These are phyloP conservation scores for Kokia cookei DNA, from an alignment of 441 rosid genomes.

Conservation along the genomic window DNA sequence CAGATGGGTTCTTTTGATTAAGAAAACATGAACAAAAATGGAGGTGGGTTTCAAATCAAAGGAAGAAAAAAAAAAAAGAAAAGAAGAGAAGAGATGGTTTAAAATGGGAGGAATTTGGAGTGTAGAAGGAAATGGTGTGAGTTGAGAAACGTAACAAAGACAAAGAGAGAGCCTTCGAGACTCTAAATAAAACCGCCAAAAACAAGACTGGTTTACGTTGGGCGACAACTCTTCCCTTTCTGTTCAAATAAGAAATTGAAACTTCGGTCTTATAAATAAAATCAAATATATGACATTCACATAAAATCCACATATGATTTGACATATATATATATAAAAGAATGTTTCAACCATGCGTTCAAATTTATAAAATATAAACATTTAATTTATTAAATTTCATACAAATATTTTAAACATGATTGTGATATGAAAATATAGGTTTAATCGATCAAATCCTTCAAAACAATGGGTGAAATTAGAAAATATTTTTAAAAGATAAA, in stretches of 20 bases:
- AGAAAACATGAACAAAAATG: background rate
- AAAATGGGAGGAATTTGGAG: background rate
- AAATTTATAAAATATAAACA: too few relatives aligned
- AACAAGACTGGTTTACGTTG: background rate
- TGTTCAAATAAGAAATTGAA: background rate
- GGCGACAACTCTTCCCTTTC: background rate
- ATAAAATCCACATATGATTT: too few relatives aligned
- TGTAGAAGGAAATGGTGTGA: background rate
- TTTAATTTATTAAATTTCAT: too few relatives aligned
- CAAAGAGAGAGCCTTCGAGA: background rate
- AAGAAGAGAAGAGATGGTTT: background rate
- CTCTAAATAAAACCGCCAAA: conserved; percentile 6
- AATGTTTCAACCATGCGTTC: too few relatives aligned
- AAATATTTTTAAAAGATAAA: too few relatives aligned
- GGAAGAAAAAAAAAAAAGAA: background rate
- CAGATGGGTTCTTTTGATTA: background rate
- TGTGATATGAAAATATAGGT: too few relatives aligned
- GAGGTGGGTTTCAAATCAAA: background rate
- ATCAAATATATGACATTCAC: too few relatives aligned
- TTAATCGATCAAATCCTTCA: too few relatives aligned
- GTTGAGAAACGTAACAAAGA: background rate
- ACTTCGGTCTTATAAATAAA: background rate
- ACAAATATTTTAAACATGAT: too few relatives aligned
- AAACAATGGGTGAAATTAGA: too few relatives aligned
- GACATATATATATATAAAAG: too few relatives aligned